Conservation (phyloP, 148 eudicot species). For the Vaccinium vitisidaea region DNA sequence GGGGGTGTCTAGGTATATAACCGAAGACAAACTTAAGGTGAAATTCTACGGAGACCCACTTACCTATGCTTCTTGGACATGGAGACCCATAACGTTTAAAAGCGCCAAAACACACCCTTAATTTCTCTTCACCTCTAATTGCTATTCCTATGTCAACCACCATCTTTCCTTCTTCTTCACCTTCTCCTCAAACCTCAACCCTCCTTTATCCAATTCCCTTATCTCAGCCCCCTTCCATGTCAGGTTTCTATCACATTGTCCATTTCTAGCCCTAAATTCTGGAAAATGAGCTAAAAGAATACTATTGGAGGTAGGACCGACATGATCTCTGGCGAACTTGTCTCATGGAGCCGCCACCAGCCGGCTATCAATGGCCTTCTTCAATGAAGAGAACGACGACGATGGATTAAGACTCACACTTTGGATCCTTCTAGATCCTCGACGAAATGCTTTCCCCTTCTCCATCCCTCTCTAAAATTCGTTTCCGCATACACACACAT, state of each 20-base stretch:
- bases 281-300: not conserved
- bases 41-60: no score
- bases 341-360: constrained; percentile 29
- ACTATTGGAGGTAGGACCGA: constrained; percentile 25
- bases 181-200: no score
- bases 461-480: not conserved
- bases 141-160: no score
- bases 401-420: constrained; percentile 38
- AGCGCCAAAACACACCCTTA: no score
- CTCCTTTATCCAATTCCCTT: no score
- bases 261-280: not conserved
- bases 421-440: constrained; percentile 77
- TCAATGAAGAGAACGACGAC: constrained; percentile 17
- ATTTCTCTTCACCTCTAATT: no score
- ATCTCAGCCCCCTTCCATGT: no score
- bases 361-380: constrained; percentile 37
- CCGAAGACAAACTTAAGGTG: no score
- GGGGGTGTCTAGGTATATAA: no score
- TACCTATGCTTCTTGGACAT: no score
- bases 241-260: not conserved
- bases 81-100: no score
- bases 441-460: constrained; percentile 69
- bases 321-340: constrained; percentile 15
- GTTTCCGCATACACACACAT: not conserved
- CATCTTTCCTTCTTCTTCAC: no score